Conservation (phyloP, 805 yeast genomes). For the Ogataea sp. region DNA sequence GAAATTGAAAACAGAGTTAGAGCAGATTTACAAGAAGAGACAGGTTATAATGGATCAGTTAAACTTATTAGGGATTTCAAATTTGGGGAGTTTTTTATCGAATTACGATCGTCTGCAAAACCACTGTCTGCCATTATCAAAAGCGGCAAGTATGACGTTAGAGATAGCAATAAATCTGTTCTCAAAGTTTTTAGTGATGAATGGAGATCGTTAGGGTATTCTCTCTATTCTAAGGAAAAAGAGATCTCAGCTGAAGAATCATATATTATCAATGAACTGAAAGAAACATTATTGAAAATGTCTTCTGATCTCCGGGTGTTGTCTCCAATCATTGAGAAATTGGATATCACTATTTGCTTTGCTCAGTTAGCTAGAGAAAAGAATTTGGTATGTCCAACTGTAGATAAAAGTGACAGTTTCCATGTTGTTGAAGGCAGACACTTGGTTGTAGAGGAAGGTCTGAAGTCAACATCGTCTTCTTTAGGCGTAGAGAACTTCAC, state of each 20-base stretch:
- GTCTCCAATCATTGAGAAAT: constrained; percentile 45
- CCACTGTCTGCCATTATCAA: constrained; percentile 10
- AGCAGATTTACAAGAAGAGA: constrained; percentile 2
- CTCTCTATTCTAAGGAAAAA: constrained; percentile 35
- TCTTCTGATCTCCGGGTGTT: constrained; percentile 38
- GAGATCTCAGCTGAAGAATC: constrained; percentile 50
- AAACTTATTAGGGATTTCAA: constrained; percentile 18
- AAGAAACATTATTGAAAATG: constrained; percentile 34
- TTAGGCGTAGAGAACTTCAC: constrained; percentile 34
- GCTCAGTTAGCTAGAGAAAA: constrained; percentile 64
- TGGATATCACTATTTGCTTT: constrained; percentile 72
- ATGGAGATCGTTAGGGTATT: constrained; percentile 47
- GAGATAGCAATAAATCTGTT: constrained; percentile 18
- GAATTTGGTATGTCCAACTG: constrained; percentile 55
- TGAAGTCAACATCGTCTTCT: constrained; percentile 32
- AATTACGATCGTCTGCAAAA: constrained; percentile 18
- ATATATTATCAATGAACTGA: constrained; percentile 40
- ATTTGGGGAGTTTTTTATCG: constrained; percentile 18
- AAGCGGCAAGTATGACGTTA: constrained; percentile 7
- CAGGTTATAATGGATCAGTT: constrained; percentile 19
- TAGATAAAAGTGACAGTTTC: constrained; percentile 40
- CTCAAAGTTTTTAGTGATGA: constrained; percentile 32
- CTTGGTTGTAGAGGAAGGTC: constrained; percentile 74
- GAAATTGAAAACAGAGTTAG: constrained; percentile 5
- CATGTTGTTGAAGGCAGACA: constrained; percentile 68